These are phyloP conservation scores for Komagataella populi DNA, from an alignment of 805 yeast species.

Conservation along the genomic window DNA sequence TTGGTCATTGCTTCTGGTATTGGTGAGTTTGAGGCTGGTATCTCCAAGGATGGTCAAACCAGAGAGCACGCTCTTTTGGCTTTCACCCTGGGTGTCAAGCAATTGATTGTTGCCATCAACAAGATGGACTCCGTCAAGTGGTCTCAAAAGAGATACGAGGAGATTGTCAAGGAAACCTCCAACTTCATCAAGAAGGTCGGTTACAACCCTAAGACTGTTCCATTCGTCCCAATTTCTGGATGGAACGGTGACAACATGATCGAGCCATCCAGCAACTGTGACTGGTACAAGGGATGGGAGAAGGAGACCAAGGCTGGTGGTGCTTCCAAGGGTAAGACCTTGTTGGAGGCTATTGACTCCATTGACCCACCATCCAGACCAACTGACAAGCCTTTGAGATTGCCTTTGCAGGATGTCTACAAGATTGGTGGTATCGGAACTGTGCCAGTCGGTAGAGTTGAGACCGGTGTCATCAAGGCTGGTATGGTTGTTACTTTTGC, in stretches of 20 bases:
- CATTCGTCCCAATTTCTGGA: slow-evolving; percentile 87
- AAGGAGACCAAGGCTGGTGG: slow-evolving; percentile 69
- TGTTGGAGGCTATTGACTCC: slow-evolving; percentile 76
- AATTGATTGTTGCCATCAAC: slow-evolving; percentile 83
- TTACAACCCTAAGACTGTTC: slow-evolving; percentile 69
- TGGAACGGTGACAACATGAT: slow-evolving; percentile 93
- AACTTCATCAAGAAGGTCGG: slow-evolving; percentile 80
- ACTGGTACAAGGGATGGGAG: slow-evolving; percentile 83
- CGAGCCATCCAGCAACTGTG: slow-evolving; percentile 68
- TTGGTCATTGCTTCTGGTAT: slow-evolving; percentile 85
- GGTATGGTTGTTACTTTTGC: slow-evolving; percentile 86
- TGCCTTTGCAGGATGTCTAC: slow-evolving; percentile 86
- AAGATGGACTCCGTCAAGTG: slow-evolving; percentile 92
- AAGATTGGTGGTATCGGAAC: slow-evolving; percentile 89
- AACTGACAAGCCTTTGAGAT: slow-evolving; percentile 76
- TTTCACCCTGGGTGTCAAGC: slow-evolving; percentile 79
- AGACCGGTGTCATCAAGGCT: slow-evolving; percentile 84
- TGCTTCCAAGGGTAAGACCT: slow-evolving; percentile 64
- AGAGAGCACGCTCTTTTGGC: slow-evolving; percentile 91
- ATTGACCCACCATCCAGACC: slow-evolving; percentile 74
- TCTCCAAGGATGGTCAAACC: slow-evolving; percentile 90
- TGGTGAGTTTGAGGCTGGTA: slow-evolving; percentile 94
- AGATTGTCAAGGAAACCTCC: slow-evolving; percentile 62
- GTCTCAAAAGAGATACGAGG: slow-evolving; percentile 71
- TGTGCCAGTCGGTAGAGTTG: slow-evolving; percentile 90